phyloP scores from a whole-genome alignment of 805 yeast species.

The Yamadazyma endophytica region DNA sequence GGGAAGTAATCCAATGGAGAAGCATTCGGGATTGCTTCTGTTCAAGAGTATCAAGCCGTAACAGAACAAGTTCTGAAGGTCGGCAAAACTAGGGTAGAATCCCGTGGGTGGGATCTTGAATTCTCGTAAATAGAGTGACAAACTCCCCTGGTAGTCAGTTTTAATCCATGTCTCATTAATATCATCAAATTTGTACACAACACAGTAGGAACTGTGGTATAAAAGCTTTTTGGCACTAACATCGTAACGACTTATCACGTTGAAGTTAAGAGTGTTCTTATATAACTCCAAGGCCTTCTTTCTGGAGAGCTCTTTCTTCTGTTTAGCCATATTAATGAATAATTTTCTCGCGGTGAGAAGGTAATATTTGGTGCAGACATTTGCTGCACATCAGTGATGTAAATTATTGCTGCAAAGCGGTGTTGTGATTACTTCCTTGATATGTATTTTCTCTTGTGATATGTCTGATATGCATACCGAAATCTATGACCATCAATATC shows the following conservation, averaged over 20 bases:
- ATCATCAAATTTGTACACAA: constrained; percentile 60
- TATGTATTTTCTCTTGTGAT: too few species aligned
- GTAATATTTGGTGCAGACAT: too few species aligned
- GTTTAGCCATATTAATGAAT: constrained; percentile 10
- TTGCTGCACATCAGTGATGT: too few species aligned
- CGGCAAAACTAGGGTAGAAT: constrained; percentile 16
- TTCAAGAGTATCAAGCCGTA: constrained; percentile 71
- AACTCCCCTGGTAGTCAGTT: constrained; percentile 64
- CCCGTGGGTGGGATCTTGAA: constrained; percentile 21
- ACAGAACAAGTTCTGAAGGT: constrained; percentile 46
- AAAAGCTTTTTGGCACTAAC: constrained; percentile 64
- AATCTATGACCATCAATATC: too few species aligned
- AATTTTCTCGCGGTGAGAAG: too few species aligned
- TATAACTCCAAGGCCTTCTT: constrained; percentile 55
- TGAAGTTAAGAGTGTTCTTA: constrained; percentile 65
- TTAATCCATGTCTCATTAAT: constrained; percentile 64
- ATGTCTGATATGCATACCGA: too few species aligned
- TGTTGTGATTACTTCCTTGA: too few species aligned
- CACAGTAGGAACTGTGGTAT: constrained; percentile 68
- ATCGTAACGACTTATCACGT: constrained; percentile 74
- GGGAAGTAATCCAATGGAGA: constrained; percentile 65
- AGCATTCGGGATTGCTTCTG: constrained; percentile 64
- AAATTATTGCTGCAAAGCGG: too few species aligned
- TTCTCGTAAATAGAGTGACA: constrained; percentile 60
- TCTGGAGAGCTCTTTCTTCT: constrained; percentile 26